A percentile compares a stretch with the other conserved stretches of the same genome.
Conservation (phyloP, 257 asterid species). For the Fraxinus americana region DNA sequence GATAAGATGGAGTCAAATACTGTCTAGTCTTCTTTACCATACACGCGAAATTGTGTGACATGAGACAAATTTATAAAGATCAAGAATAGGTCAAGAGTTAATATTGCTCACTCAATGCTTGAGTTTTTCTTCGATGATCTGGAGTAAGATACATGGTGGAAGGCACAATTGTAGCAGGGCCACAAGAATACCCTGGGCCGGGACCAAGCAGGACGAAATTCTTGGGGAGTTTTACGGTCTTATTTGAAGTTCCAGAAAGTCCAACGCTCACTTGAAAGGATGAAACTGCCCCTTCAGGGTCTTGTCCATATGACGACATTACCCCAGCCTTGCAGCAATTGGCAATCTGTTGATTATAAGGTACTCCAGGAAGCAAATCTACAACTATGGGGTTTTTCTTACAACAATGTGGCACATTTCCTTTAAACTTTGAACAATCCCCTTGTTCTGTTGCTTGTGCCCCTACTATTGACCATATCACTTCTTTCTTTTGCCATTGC, state of each 20-base stretch:
- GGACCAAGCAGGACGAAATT: constrained; percentile 70
- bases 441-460: constrained; percentile 88
- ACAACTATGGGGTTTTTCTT: constrained; percentile 57
- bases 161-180: constrained; percentile 77
- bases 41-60: not conserved
- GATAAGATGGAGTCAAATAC: not conserved
- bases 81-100: not conserved
- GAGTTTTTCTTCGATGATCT: constrained; percentile 69
- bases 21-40: not conserved
- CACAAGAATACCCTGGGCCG: constrained; percentile 79
- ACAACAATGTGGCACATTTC: constrained; percentile 72
- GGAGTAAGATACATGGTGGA: constrained; percentile 59
- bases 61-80: not conserved
- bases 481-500: constrained; percentile 86
- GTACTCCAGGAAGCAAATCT: constrained; percentile 78
- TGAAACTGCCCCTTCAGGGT: constrained; percentile 62
- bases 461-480: constrained; percentile 77
- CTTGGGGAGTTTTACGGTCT: constrained; percentile 68
- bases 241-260: constrained; percentile 69
- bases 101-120: constrained; percentile 56
- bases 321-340: constrained; percentile 88
- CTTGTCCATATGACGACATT: constrained; percentile 80
- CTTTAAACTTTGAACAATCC: constrained; percentile 75
- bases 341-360: constrained; percentile 75
- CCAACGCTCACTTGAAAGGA: constrained; percentile 80